Percentiles rank a stretch among this genome's conserved stretches.
phyloP scores from a whole-genome alignment of 257 asterid species.

The Voacanga thouarsii region DNA sequence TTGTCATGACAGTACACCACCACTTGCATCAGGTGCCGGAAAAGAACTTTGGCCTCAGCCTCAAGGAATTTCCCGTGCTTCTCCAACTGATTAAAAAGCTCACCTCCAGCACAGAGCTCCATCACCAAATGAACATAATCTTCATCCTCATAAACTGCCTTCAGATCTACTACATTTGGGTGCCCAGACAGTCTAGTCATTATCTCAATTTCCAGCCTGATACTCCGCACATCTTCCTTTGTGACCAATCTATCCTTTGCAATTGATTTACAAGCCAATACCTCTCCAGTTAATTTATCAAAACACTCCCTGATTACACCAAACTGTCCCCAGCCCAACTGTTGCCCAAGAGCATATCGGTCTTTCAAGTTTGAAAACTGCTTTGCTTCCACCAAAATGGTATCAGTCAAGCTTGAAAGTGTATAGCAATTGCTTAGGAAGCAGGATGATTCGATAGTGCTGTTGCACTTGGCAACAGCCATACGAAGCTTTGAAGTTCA shows the following conservation, averaged over 20 bases:
- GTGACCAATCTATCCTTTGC: slow-evolving; percentile 74
- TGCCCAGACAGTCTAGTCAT: slow-evolving; percentile 81
- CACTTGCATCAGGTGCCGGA: slow-evolving; percentile 64
- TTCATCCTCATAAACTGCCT: slow-evolving; percentile 80
- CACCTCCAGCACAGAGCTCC: slow-evolving; percentile 95
- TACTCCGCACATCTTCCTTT: slow-evolving; percentile 62
- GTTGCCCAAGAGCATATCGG: slow-evolving; percentile 55
- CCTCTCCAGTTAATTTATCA: slow-evolving; percentile 60
- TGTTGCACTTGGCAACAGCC: slow-evolving; percentile 75
- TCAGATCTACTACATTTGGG: slow-evolving; percentile 69
- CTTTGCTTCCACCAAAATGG: slow-evolving; percentile 52
- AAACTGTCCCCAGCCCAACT: slow-evolving; percentile 79
- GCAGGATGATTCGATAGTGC: slow-evolving; percentile 34
- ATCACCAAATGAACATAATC: slow-evolving; percentile 70
- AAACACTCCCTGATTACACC: slow-evolving; percentile 67
- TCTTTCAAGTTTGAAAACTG: slow-evolving; percentile 41
- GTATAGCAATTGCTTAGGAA: slow-evolving; percentile 43
- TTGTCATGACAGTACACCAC: slow-evolving; percentile 71
- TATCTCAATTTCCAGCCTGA: slow-evolving; percentile 79
- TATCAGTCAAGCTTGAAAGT: slow-evolving; percentile 45
- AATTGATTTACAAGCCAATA: slow-evolving; percentile 78
- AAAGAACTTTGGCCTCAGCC: slow-evolving; percentile 51
- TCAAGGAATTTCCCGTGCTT: slow-evolving; percentile 75
- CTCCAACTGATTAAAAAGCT: slow-evolving; percentile 73
- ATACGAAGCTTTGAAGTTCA: slow-evolving; percentile 38